These are phyloP conservation scores for Beauveria varroae DNA, from an alignment of 2,329 filamentous ascomycete species.

Conservation along the genomic window DNA sequence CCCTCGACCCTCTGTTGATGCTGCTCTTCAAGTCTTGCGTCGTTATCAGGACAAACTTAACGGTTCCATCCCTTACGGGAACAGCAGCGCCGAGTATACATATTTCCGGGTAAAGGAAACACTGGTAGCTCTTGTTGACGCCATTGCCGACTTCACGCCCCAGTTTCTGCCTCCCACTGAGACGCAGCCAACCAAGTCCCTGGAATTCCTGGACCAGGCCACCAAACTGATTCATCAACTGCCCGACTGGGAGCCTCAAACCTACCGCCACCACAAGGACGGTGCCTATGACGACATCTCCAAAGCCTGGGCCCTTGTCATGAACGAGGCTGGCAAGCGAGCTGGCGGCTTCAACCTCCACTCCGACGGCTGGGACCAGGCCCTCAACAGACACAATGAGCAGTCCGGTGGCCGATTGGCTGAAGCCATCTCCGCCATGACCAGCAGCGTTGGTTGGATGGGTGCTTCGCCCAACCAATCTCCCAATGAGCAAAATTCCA, in stretches of 20 bases:
- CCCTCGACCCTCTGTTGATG: conserved; percentile 76
- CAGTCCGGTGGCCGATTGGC: conserved; percentile 75
- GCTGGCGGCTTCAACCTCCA: conserved; percentile 86
- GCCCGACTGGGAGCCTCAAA: conserved; percentile 82
- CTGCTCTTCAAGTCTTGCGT: conserved; percentile 70
- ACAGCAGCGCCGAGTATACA: conserved; percentile 81
- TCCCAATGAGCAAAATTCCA: conserved; percentile 43
- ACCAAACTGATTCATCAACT: conserved; percentile 85
- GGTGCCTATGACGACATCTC: conserved; percentile 95
- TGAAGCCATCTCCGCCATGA: conserved; percentile 70
- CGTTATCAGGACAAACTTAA: conserved; percentile 76
- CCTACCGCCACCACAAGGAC: conserved; percentile 88
- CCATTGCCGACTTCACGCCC: conserved; percentile 87
- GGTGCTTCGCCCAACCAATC: conserved; percentile 31
- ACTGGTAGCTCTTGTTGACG: conserved; percentile 73
- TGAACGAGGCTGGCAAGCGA: conserved; percentile 83
- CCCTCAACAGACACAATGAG: conserved; percentile 78
- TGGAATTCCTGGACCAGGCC: conserved; percentile 82
- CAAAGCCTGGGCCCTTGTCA: conserved; percentile 85
- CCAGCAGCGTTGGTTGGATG: conserved; percentile 72
- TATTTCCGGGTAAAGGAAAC: conserved; percentile 87
- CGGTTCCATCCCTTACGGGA: conserved; percentile 77
- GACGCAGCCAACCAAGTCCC: conserved; percentile 69
- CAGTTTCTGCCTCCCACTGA: conserved; percentile 93
- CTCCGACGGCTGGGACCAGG: conserved; percentile 88